Percentiles rank a stretch among this genome's conserved stretches.
Conservation (phyloP, 768 basidiomycete species). For the Kwoniella newhampshirensis region DNA sequence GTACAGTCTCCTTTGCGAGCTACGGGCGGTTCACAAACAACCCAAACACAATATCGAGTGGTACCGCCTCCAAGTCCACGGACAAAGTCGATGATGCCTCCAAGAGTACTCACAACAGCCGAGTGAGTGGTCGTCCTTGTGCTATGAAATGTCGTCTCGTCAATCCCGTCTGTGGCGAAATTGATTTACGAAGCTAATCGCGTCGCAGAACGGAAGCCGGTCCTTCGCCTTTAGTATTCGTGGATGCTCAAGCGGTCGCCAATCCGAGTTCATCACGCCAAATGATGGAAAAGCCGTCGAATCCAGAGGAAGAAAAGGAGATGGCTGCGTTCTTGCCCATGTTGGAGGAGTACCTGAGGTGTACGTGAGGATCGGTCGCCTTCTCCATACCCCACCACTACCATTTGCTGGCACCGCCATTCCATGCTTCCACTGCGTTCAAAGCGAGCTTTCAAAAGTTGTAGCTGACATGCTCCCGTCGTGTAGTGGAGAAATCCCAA, state of each 20-base stretch:
- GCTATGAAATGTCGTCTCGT: neutral
- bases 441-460: too few species aligned
- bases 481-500: slow-evolving; percentile 13
- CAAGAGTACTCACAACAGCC: slow-evolving; percentile 26
- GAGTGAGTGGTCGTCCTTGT: slow-evolving; percentile 25
- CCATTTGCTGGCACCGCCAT: too few species aligned
- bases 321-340: slow-evolving; percentile 53
- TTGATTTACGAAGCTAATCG: too few species aligned
- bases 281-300: neutral
- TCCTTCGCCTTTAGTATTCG: slow-evolving; percentile 28
- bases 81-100: slow-evolving; percentile 25
- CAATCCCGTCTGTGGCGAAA: neutral
- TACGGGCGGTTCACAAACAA: neutral
- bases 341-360: slow-evolving; percentile 49
- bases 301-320: slow-evolving; percentile 37
- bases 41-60: slow-evolving; percentile 30
- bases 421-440: too few species aligned
- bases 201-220: slow-evolving; percentile 13
- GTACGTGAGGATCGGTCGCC: slow-evolving; percentile 32
- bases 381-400: too few species aligned
- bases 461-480: too few species aligned
- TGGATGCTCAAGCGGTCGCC: slow-evolving; percentile 46
- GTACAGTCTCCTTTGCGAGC: neutral
- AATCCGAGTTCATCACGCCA: slow-evolving; percentile 3
- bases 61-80: slow-evolving; percentile 24